Base-by-base conservation (phyloP, 1,139 yeast species). In the Candida tropicalis region DNA sequence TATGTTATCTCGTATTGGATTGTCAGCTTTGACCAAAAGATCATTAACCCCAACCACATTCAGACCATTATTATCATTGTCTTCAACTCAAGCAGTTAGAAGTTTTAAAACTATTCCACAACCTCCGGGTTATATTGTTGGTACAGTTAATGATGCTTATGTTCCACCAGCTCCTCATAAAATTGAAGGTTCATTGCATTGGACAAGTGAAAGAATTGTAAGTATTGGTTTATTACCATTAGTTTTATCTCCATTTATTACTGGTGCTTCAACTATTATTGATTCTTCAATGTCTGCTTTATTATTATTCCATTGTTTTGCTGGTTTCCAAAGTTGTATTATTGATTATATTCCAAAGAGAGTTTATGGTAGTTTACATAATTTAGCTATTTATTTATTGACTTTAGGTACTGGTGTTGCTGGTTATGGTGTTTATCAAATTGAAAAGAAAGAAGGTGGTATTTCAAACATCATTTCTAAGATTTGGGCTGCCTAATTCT, bases 261-360 rank as follows among this genome's bases (percentile, higher is more conserved):
- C 83, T 10, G 84, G 87, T 24, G 56, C 68, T 22, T 51, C 52
- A 68, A 84, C 56, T 58, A 81, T 47, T 62, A 66, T 80, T 10
- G 95, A 86, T 62, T 70, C 88, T 10, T 52, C 78, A 2, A 70
- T 84, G 56, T 73, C 83, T 16, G 66, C 81, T 15, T 64, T 80
- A 18, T 59, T 84, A 47, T 67, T 85, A 54, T 75, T 79, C 51
- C 93, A 86, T 63, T 73, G 82, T 47, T 81, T 77, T 61, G 79
- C 82, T 53, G 95, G 93, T 25, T 79, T 85, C 70, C 84, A 84
- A 63, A 71, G 87, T 38, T 86, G 95, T 73, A 85, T 87, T 54
- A 81, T 80, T 46, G 95, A 87, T 65, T 87, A 87, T 67, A 82
- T 87, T 44, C 90, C 90, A 33, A 63, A 75, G 65, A 80, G 97